A percentile compares a stretch with the other conserved stretches of the same genome.
phyloP scores from a whole-genome alignment of 208 protist genomes.

The Acanthamoeba castellanii region DNA sequence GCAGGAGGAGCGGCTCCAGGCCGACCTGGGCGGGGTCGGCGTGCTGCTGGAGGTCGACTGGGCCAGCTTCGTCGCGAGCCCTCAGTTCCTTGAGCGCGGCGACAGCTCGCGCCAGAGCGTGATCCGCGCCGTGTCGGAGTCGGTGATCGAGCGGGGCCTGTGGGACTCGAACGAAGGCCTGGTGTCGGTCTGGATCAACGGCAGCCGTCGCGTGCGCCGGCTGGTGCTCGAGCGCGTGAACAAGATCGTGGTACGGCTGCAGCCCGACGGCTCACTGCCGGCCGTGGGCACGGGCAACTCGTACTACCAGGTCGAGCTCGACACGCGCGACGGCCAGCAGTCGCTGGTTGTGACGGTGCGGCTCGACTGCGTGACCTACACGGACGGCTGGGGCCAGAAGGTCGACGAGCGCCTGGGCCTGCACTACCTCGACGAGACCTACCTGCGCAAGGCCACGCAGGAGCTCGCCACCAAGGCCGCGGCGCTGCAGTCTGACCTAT shows the following conservation, averaged over 20 bases:
- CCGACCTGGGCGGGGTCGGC: neutral
- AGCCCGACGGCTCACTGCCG: neutral
- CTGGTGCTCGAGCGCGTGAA: neutral
- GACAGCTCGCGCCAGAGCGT: neutral
- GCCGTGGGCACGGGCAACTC: neutral
- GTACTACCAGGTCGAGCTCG: neutral
- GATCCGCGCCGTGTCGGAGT: neutral
- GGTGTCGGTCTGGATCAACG: neutral
- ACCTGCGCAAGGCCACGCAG: neutral
- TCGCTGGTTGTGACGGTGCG: neutral
- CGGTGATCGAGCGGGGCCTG: conserved; percentile 1
- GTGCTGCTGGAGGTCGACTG: conserved; percentile 23
- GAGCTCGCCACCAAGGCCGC: neutral
- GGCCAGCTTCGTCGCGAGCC: neutral
- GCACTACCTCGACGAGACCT: conserved; percentile 9
- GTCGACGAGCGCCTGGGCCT: neutral
- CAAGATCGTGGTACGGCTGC: neutral
- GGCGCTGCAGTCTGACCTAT: neutral
- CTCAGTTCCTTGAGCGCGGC: neutral
- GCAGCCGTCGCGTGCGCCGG: neutral
- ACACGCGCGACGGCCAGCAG: neutral
- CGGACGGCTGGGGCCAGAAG: conserved; percentile 14
- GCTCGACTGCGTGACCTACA: conserved; percentile 1
- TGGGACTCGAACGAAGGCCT: neutral
- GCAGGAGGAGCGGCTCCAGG: conserved; percentile 15